Conservation (phyloP, 192 early-diverging fungal genomes). For the Backusella westeae region DNA sequence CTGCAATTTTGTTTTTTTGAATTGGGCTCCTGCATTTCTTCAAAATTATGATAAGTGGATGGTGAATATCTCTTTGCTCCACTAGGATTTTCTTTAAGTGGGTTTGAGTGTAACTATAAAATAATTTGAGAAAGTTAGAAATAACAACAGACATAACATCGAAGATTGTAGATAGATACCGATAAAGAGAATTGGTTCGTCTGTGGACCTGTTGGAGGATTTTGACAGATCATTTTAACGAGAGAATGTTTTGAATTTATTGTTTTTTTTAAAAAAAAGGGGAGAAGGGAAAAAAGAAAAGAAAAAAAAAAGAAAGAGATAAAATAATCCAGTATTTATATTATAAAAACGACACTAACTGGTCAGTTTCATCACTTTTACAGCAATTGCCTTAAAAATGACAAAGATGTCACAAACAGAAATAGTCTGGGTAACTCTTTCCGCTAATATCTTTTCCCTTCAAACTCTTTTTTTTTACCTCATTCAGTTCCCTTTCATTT, state of each 20-base stretch:
- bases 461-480: not conserved
- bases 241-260: not conserved
- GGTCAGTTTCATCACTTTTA: not conserved
- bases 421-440: not conserved
- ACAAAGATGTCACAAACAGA: constrained; percentile 1
- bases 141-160: not conserved
- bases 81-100: not conserved
- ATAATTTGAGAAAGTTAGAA: not conserved
- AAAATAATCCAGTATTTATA: not conserved
- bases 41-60: not conserved
- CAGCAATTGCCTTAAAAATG: not conserved
- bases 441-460: not conserved
- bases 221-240: not conserved
- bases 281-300: not conserved
- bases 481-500: not conserved
- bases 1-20: constrained; percentile 2
- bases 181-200: not conserved
- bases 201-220: not conserved
- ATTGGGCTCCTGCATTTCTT: not conserved
- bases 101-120: not conserved
- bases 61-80: not conserved
- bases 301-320: not conserved
- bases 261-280: not conserved
- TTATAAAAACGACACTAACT: not conserved
- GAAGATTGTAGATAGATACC: not conserved